A percentile compares a stretch with the other conserved stretches of the same genome.
Conservation (phyloP, 176 grass and related monocot species). For the Themeda triandra region DNA sequence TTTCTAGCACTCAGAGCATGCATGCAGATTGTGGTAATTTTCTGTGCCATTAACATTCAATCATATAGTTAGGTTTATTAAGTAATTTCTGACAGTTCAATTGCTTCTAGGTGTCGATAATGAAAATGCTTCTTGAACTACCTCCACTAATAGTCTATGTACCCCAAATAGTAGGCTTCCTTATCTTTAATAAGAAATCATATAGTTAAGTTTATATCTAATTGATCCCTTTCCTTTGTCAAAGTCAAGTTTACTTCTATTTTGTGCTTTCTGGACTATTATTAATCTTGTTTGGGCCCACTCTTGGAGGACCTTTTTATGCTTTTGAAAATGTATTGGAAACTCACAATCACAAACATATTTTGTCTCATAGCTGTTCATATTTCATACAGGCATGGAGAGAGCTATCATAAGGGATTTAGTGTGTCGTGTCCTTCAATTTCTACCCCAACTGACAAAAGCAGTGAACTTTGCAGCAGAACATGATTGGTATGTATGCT, state of each 20-base stretch:
- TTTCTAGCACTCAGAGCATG: too few species aligned
- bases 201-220: neutral
- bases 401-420: slow-evolving; percentile 96
- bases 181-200: slow-evolving; percentile 18
- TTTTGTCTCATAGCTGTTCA: neutral
- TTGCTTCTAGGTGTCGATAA: slow-evolving; percentile 76
- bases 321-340: neutral
- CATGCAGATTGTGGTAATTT: too few species aligned
- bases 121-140: slow-evolving; percentile 69
- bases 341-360: neutral
- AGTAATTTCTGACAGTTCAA: slow-evolving; percentile 29
- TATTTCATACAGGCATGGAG: slow-evolving; percentile 75
- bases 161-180: slow-evolving; percentile 77
- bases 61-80: too few species aligned
- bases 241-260: slow-evolving; percentile 1
- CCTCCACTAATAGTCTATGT: slow-evolving; percentile 77
- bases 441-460: slow-evolving; percentile 72
- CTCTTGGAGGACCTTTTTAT: too few species aligned
- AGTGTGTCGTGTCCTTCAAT: slow-evolving; percentile 72
- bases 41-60: too few species aligned
- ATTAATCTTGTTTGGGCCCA: slow-evolving; percentile 5
- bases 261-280: slow-evolving; percentile 7
- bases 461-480: slow-evolving; percentile 96
- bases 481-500: slow-evolving; percentile 82
- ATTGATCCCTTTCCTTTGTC: neutral